Base-by-base conservation (phyloP, 2,329 filamentous ascomycete genomes). In the Ciborinia camelliae region DNA sequence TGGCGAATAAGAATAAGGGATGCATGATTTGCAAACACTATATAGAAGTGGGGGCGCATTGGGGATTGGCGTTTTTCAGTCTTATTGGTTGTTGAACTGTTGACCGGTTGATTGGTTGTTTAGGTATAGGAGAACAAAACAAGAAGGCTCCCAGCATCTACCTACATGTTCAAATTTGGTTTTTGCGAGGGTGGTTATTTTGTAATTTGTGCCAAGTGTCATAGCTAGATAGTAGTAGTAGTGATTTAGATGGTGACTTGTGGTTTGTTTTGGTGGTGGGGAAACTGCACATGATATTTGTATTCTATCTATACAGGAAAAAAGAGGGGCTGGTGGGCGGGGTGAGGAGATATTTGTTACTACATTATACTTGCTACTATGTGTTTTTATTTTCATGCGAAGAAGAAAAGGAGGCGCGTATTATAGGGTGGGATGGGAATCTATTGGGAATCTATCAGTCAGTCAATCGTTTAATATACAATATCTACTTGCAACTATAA, bases 41-140 rank as follows among this genome's bases (percentile, higher is more conserved):
- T 32, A 58, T 32, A 58, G 41, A 58, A 47, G 54, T 58, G 41
- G 35, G 55, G 55, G 37, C 55, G 55, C 30, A 58, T 58, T 32
- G 14, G 41, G 55, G 41, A 35, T 35, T 15, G 55, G 41, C 41
- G 55, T 58, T 58, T 47, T 35, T 14, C n/a, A n/a, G n/a, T n/a
- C 9, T 3, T 23, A 47, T 54, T 14, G 20, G 10, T 30, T 20
- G 18, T 26, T 48, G 12, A 2, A 7, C 8, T 15, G 51, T 54
- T 54, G 6, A 26, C n/a, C 37, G 32, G 47, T 4, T 26, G 18
- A 50, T 50, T 39, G 23, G 23, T 18, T 28, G 4, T 26, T 54
- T 39, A 37, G 23, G 35, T 50, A 3, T 54, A 26, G 14, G n/a
- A 9, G 14, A 0, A 23, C 20, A 45, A n/a, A 8, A 26, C 41